A percentile compares a stretch with the other conserved stretches of the same genome.
Conservation (phyloP, 2,329 filamentous ascomycete genomes). For the Cladosporium sphaerospermum region DNA sequence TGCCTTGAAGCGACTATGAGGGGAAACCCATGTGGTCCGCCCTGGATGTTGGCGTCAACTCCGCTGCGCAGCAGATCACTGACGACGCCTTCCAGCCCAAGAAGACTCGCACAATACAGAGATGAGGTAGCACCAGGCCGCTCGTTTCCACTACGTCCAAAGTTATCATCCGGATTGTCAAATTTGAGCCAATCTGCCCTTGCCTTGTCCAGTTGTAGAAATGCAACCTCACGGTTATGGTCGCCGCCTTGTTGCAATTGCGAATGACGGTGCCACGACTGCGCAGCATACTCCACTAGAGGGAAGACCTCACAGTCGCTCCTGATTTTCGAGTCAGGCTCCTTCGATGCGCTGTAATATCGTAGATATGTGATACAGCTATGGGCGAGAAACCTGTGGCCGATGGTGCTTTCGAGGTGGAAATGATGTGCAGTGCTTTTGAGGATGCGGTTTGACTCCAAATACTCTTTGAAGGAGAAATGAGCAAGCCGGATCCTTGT, state of each 20-base stretch:
- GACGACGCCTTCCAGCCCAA: constrained; percentile 1
- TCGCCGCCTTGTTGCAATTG: constrained; percentile 7
- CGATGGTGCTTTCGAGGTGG: constrained; percentile 9
- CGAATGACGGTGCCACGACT: constrained; percentile 14
- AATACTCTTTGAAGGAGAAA: constrained; percentile 23
- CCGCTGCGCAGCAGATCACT: constrained; percentile 2
- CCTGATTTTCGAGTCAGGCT: constrained; percentile 6
- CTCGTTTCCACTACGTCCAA: background rate
- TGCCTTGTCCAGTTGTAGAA: constrained; percentile 5
- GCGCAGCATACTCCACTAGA: constrained; percentile 14
- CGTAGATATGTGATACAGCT: constrained; percentile 15
- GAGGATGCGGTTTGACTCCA: constrained; percentile 16
- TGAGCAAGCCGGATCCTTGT: constrained; percentile 20
- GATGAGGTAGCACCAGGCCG: background rate
- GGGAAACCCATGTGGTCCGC: constrained; percentile 15
- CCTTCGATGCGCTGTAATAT: constrained; percentile 13
- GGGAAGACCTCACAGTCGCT: constrained; percentile 7
- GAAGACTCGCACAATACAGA: constrained; percentile 10
- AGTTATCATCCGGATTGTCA: constrained; percentile 4
- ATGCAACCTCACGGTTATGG: constrained; percentile 3
- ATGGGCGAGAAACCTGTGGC: constrained; percentile 14
- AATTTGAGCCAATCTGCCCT: constrained; percentile 12
- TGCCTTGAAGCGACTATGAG: constrained; percentile 15
- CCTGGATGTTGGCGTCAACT: constrained; percentile 3
- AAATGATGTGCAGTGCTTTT: constrained; percentile 12